Base-by-base conservation (phyloP, 1,284 basidiomycete species). In the Cutaneotrichosporon arboriforme region DNA sequence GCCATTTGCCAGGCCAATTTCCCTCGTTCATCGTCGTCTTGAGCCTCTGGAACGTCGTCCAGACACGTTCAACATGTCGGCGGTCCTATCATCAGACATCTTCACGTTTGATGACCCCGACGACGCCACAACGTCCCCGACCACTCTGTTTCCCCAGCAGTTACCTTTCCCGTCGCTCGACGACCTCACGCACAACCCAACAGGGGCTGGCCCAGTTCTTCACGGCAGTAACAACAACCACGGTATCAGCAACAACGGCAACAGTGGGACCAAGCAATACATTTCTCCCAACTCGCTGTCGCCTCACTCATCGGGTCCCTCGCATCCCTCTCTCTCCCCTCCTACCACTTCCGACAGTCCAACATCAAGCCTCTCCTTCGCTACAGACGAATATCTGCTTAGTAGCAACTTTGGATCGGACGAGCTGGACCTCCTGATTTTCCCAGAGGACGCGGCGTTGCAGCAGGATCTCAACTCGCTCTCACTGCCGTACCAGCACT, bases 341-440 rank as follows among this genome's bases (percentile, higher is more conserved):
- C 62, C 63, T 33, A 62, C 65, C 9, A 61, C 62, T 4, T 60
- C 61, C 15, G 57, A 58, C 57, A 66, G 62, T 14, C 69, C 70
- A 14, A 56, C 52, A 26, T 68, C 66, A 8, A 64, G 50, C 38
- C 65, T 67, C 41, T 69, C 70, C 3, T 47, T 59, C 9, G 58
- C 51, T 13, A 61, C 64, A 4, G 69, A 70, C 52, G 70, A 73
- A 43, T 65, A 66, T 45, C 53, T 69, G 4, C 54, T 72, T 35
- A 57, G 57, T 49, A 60, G 51, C 37, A 59, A 46, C 41, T 68
- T 68, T 49, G 52, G 55, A 15, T 44, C 63, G 2, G 56, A 57
- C 37, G 70, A 69, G 38, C 59, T 72, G n/a, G 70, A 72, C 54
- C 57, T 67, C 52, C 55, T 72, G 44, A 62, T 70, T 39, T 59